These are phyloP conservation scores for Nigrospora sphaerica DNA, from an alignment of 2,329 filamentous ascomycete species.

Conservation along the genomic window DNA sequence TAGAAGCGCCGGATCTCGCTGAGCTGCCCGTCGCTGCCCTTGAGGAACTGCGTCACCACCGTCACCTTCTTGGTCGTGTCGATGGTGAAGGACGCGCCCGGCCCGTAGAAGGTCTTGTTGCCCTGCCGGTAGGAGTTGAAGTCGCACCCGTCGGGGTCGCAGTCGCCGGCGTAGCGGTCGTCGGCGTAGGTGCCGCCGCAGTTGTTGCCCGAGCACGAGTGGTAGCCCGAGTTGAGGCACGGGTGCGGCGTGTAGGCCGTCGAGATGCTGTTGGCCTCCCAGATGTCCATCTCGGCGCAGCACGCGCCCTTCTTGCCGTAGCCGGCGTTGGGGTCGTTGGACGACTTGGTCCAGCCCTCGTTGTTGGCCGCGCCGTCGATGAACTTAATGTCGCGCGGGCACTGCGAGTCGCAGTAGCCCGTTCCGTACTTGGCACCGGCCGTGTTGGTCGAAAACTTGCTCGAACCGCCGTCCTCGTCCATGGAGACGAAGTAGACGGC, in stretches of 20 bases:
- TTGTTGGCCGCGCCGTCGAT: slow-evolving; percentile 40
- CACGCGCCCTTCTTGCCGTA: slow-evolving; percentile 41
- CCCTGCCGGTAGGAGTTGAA: slow-evolving; percentile 59
- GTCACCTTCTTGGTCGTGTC: slow-evolving; percentile 49
- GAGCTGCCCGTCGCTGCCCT: slow-evolving; percentile 34
- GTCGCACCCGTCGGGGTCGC: slow-evolving; percentile 59
- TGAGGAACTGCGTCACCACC: slow-evolving; percentile 52
- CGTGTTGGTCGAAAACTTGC: slow-evolving; percentile 35
- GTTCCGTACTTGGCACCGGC: slow-evolving; percentile 48
- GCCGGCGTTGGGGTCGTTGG: slow-evolving; percentile 42
- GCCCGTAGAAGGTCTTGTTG: slow-evolving; percentile 50
- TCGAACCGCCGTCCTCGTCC: slow-evolving; percentile 43
- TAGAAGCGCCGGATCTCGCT: slow-evolving; percentile 51
- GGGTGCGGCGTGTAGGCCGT: slow-evolving; percentile 54
- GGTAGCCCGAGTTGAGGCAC: slow-evolving; percentile 39
- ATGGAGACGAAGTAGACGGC: slow-evolving; percentile 52
- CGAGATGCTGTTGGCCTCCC: slow-evolving; percentile 55
- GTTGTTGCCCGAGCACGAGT: slow-evolving; percentile 34
- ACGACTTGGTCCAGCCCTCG: slow-evolving; percentile 37
- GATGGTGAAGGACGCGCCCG: slow-evolving; percentile 41
- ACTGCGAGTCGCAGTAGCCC: slow-evolving; percentile 46
- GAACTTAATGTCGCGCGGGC: slow-evolving; percentile 41
- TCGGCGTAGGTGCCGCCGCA: slow-evolving; percentile 40
- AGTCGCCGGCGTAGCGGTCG: slow-evolving; percentile 48
- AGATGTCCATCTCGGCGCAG: slow-evolving; percentile 54